Evolutionary conservation across 2,329 filamentous ascomycete genomes (phyloP).

Genomic region (Alternaria sp.): DNA sequence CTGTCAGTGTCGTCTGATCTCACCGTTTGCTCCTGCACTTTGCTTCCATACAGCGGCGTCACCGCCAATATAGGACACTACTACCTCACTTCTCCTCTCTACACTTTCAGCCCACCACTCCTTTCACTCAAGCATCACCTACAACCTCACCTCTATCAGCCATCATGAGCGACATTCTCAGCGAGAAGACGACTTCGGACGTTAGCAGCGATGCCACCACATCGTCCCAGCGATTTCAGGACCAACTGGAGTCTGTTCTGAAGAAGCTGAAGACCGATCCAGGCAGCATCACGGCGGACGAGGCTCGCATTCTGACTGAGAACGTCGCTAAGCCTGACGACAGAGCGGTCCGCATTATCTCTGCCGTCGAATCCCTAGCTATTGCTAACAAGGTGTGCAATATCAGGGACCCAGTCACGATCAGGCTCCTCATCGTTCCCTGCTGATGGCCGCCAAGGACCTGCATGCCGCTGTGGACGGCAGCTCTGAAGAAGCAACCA

Average conservation of each 20-base stretch:
- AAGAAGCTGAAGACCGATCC: conserved; percentile 36
- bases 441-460: conserved; percentile 39
- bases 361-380: conserved; percentile 40
- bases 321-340: conserved; percentile 32
- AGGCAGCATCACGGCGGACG: conserved; percentile 40
- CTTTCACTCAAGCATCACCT: conserved; percentile 7
- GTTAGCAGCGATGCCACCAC: neutral
- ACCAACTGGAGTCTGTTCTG: conserved; percentile 11
- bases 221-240: conserved; percentile 6
- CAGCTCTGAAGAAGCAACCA: conserved; percentile 34
- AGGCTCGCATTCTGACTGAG: conserved; percentile 42
- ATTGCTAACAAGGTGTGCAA: conserved; percentile 32
- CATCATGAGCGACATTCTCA: conserved; percentile 13
- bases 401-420: conserved; percentile 16
- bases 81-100: neutral
- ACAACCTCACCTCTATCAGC: conserved; percentile 1
- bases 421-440: conserved; percentile 26
- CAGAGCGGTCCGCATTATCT: conserved; percentile 38
- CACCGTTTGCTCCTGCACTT: conserved; percentile 6
- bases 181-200: conserved; percentile 2
- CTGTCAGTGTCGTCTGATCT: neutral
- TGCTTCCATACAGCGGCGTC: conserved; percentile 5
- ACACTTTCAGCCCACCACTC: neutral
- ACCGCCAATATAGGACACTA: neutral
- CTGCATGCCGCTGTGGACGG: conserved; percentile 36